phyloP scores from a whole-genome alignment of 306 rosid genomes.

The Castanea mollissima region DNA sequence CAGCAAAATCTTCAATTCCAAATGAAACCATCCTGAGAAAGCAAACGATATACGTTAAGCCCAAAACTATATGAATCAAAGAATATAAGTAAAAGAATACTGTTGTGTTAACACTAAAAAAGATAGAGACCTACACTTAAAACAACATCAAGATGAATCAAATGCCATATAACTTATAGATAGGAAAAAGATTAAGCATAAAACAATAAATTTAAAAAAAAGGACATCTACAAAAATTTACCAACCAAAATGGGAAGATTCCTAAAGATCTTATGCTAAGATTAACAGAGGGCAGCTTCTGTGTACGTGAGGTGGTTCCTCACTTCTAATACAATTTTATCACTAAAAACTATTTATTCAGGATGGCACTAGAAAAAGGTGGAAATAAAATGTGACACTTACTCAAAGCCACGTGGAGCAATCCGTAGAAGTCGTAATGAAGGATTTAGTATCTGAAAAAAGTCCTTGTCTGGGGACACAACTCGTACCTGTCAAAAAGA shows the following conservation, averaged over 20 bases:
- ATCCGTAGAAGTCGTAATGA: conserved; percentile 88
- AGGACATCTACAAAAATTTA: not conserved
- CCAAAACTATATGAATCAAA: conserved; percentile 12
- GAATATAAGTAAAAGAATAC: not conserved
- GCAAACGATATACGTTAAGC: conserved; percentile 8
- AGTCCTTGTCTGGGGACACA: conserved; percentile 98
- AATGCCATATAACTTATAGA: not conserved
- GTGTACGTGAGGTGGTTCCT: no score
- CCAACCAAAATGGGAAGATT: not conserved
- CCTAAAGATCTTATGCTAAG: not conserved
- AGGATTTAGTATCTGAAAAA: conserved; percentile 88
- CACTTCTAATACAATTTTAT: not conserved
- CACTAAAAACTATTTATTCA: not conserved
- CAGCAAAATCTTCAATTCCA: conserved; percentile 85
- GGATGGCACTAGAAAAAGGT: conserved; percentile 5
- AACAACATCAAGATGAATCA: not conserved
- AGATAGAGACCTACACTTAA: not conserved
- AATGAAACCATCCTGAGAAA: conserved; percentile 81
- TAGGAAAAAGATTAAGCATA: not conserved
- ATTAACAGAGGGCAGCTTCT: not conserved
- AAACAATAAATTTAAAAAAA: not conserved
- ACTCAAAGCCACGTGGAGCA: conserved; percentile 97
- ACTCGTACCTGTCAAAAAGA: conserved; percentile 73
- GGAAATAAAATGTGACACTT: conserved; percentile 33
- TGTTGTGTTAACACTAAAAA: not conserved